These are phyloP conservation scores for Allomyces arbusculus DNA, from an alignment of 192 early-diverging fungal species.

Conservation along the genomic window DNA sequence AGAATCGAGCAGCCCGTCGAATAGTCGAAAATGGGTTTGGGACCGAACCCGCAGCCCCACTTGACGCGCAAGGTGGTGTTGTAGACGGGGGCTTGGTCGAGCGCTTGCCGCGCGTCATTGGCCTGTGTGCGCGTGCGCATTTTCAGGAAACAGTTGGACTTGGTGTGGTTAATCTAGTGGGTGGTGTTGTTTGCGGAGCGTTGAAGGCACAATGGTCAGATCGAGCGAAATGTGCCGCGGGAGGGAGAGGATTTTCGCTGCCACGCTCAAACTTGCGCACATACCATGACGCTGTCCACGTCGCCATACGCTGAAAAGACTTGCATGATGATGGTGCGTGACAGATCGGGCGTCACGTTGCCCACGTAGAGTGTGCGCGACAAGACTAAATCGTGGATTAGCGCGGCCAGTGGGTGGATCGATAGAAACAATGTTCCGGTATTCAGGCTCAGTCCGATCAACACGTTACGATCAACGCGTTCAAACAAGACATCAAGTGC, in stretches of 20 bases:
- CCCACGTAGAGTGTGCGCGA: neutral
- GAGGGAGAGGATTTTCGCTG: neutral
- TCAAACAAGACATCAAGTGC: no score
- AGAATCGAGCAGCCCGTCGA: neutral
- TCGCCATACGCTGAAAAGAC: neutral
- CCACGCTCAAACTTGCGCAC: neutral
- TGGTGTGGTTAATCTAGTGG: neutral
- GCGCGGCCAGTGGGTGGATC: no score
- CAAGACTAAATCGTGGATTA: neutral
- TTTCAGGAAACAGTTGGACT: neutral
- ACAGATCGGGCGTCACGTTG: neutral
- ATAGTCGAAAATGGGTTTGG: neutral
- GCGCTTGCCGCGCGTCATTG: neutral
- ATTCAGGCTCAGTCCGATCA: no score
- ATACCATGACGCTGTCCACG: neutral
- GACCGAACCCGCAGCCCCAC: neutral
- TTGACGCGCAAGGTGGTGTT: neutral
- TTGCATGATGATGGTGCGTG: neutral
- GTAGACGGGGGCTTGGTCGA: neutral
- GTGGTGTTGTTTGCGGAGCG: neutral
- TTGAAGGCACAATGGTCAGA: no score
- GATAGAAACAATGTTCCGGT: no score
- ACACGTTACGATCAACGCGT: no score
- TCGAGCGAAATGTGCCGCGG: no score
- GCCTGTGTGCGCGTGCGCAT: neutral